Evolutionary conservation across 106 monocot genomes (phyloP), one percentile per base, ranked within the genome.

Genomic region (Dendrobium catenatum): DNA sequence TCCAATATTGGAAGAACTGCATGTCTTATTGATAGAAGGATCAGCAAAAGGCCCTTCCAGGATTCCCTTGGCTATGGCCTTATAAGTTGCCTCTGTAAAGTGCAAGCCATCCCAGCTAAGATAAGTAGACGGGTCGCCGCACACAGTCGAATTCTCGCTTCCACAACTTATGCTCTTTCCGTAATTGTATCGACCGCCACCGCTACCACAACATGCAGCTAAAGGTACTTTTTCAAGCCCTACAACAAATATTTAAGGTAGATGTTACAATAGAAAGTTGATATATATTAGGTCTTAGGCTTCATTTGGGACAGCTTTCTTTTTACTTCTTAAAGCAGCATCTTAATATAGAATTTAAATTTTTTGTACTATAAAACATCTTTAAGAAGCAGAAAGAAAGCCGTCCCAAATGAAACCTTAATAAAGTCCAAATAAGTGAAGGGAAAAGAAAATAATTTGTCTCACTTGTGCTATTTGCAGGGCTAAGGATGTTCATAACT

Each of bases 61-160:
- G 27, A 80, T 55, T 24, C 85, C 85, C 43, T 13, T 1, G 42
- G 85, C 81, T 26, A 85, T 55, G 22, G 18, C 33, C 15, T 43
- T 73, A 55, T 72, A 56, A 18, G 81, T 77, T 22, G 81, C 77
- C 58, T 85, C 85, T 11, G 82, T 85, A 18, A 85, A 47, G 73
- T 85, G 85, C 15, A 73, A 0, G 20, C 81, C 78, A 22, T 85
- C 85, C 85, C 85, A 85, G 20, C 6, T 76, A 0, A 85, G 37
- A 55, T 77, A 85, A 20, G 49, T 22, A 54, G 61, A 54, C 19
- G 81, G 77, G 59, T 85, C 61, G 15, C 9, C 55, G 48, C 85
- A 82, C 9, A 11, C 66, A 5, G 41, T 78, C 15, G 77, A 13
- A 13, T 17, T 31, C 4, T 41, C 16, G 47, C 77, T 68, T 17